Percentiles rank a stretch among this genome's conserved stretches.
Conservation (phyloP, 768 basidiomycete genomes). For the Suillus americanus region DNA sequence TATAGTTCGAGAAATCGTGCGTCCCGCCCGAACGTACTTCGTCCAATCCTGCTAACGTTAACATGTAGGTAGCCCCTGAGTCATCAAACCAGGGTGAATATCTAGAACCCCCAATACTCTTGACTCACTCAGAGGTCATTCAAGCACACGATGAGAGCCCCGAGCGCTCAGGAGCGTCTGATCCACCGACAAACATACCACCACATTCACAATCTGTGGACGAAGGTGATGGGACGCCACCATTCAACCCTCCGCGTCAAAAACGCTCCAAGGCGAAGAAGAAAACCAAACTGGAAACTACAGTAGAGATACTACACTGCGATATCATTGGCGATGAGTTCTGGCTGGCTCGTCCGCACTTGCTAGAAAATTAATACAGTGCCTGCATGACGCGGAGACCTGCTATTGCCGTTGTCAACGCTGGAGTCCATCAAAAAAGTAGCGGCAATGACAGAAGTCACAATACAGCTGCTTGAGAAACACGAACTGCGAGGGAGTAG, state of each 20-base stretch:
- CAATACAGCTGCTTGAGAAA: neutral
- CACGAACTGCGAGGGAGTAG: neutral
- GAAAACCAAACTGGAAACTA: constrained; percentile 39
- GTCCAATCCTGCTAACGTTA: neutral
- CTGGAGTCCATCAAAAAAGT: neutral
- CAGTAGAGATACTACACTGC: constrained; percentile 66
- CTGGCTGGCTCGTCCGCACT: constrained; percentile 62
- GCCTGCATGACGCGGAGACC: neutral
- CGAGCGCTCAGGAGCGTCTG: too few species aligned
- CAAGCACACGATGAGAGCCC: neutral
- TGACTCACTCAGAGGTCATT: too few species aligned
- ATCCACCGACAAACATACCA: neutral
- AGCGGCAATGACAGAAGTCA: neutral
- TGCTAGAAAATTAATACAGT: constrained; percentile 43
- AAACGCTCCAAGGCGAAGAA: constrained; percentile 25
- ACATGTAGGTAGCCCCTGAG: neutral
- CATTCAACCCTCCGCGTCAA: neutral
- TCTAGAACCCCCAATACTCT: neutral
- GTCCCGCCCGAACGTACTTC: neutral
- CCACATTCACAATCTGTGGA: neutral
- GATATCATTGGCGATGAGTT: constrained; percentile 84
- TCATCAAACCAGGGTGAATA: neutral
- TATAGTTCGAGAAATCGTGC: constrained; percentile 65
- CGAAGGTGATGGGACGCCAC: neutral
- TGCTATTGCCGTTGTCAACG: neutral